Percentiles rank a stretch among this genome's conserved stretches.
Conservation (phyloP, 148 eudicot species). For the Silene latifolia region DNA sequence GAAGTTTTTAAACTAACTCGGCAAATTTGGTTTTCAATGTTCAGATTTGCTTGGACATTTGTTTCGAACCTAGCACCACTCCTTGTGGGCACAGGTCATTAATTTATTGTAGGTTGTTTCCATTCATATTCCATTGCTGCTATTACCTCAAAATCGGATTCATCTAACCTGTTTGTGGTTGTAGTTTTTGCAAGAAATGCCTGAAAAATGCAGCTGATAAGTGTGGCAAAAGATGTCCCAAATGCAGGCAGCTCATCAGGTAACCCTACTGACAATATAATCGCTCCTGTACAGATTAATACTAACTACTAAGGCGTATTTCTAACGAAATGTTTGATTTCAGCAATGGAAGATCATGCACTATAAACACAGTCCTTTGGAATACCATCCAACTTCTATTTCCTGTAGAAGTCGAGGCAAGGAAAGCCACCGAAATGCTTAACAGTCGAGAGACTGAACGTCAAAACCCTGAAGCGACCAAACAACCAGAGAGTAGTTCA, state of each 20-base stretch:
- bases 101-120: too few relatives aligned
- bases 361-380: conserved; percentile 97
- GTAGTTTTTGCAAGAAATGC: conserved; percentile 91
- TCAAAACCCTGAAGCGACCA: conserved; percentile 21
- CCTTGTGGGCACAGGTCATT: conserved; percentile 99
- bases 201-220: conserved; percentile 80
- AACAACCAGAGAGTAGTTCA: conserved; percentile 3
- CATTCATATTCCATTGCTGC: too few relatives aligned
- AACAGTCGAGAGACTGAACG: conserved; percentile 29
- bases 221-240: conserved; percentile 85
- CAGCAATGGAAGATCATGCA: conserved; percentile 92
- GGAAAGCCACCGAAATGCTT: conserved; percentile 41
- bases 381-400: conserved; percentile 93
- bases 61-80: conserved; percentile 95
- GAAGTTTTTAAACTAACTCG: neutral
- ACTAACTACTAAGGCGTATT: neutral
- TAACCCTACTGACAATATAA: neutral
- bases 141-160: neutral
- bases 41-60: conserved; percentile 94
- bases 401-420: conserved; percentile 80
- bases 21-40: conserved; percentile 6
- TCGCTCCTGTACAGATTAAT: neutral
- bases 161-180: conserved; percentile 6
- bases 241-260: conserved; percentile 94
- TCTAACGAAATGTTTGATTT: neutral